These are phyloP conservation scores for Nidularia sp. DNA, from an alignment of 768 basidiomycete genomes.

Conservation along the genomic window DNA sequence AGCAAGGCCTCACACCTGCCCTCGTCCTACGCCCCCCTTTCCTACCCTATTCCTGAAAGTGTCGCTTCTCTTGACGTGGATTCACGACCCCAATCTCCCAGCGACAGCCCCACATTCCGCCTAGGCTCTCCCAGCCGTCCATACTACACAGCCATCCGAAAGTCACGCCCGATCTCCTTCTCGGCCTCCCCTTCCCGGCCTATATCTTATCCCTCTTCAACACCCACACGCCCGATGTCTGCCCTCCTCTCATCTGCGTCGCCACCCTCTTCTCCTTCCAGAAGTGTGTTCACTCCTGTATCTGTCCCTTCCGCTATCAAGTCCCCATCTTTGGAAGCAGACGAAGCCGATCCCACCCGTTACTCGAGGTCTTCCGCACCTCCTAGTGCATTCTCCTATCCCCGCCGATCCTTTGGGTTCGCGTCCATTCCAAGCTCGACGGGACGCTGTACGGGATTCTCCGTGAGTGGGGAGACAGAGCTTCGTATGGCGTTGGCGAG, in stretches of 20 bases:
- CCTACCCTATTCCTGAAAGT: background rate
- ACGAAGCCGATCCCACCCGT: background rate
- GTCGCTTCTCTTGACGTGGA: background rate
- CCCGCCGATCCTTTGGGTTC: conserved; percentile 5
- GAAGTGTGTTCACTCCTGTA: background rate
- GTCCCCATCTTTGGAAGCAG: background rate
- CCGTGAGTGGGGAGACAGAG: conserved; percentile 59
- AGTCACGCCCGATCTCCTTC: conserved; percentile 30
- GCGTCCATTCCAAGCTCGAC: no score
- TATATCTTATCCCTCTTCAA: background rate
- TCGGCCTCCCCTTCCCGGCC: conserved; percentile 22
- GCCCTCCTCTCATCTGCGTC: background rate
- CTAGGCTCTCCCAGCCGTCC: conserved; percentile 51
- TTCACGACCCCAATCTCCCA: conserved; percentile 10
- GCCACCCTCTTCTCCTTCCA: background rate
- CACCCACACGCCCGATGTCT: background rate
- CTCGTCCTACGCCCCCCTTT: background rate
- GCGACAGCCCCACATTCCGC: conserved; percentile 22
- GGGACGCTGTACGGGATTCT: conserved; percentile 49
- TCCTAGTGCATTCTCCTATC: background rate
- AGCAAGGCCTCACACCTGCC: background rate
- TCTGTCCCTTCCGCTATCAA: background rate
- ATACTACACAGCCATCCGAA: conserved; percentile 51
- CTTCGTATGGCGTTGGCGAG: conserved; percentile 52
- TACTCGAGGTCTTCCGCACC: background rate